A percentile compares a stretch with the other conserved stretches of the same genome.
These are phyloP conservation scores for Aquilaria sinensis DNA, from an alignment of 345 rosid genomes.

Conservation along the genomic window DNA sequence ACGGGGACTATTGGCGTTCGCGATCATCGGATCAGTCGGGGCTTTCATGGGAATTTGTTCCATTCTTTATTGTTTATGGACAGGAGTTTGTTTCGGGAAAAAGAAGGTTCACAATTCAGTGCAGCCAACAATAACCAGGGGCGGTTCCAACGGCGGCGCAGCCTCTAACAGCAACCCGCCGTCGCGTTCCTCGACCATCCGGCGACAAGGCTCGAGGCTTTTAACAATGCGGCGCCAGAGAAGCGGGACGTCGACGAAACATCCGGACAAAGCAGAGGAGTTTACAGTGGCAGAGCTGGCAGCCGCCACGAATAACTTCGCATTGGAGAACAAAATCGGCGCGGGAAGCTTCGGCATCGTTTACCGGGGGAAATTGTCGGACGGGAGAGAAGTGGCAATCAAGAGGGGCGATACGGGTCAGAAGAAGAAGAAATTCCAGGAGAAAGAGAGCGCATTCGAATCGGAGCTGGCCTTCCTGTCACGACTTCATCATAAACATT, in stretches of 20 bases:
- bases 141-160: slow-evolving; percentile 40
- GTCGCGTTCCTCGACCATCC: slow-evolving; percentile 57
- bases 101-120: slow-evolving; percentile 91
- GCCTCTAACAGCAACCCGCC: slow-evolving; percentile 46
- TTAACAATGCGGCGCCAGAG: slow-evolving; percentile 71
- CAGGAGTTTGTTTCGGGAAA: slow-evolving; percentile 67
- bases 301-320: slow-evolving; percentile 64
- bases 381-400: slow-evolving; percentile 84
- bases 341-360: slow-evolving; percentile 89
- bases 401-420: slow-evolving; percentile 76
- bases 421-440: slow-evolving; percentile 67
- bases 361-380: slow-evolving; percentile 59
- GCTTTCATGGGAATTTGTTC: slow-evolving; percentile 53
- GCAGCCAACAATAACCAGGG: slow-evolving; percentile 79
- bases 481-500: slow-evolving; percentile 82
- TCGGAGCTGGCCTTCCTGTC: slow-evolving; percentile 82
- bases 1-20: slow-evolving; percentile 62
- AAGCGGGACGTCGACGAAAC: slow-evolving; percentile 92
- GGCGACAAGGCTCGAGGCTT: slow-evolving; percentile 73
- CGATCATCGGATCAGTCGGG: slow-evolving; percentile 71
- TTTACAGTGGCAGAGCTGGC: slow-evolving; percentile 65
- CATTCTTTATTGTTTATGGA: slow-evolving; percentile 64
- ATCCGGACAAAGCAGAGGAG: slow-evolving; percentile 73
- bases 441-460: slow-evolving; percentile 87
- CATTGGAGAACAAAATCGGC: slow-evolving; percentile 76